These are phyloP conservation scores for Penicillium janthinellum DNA, from an alignment of 2,329 filamentous ascomycete species.

Conservation along the genomic window DNA sequence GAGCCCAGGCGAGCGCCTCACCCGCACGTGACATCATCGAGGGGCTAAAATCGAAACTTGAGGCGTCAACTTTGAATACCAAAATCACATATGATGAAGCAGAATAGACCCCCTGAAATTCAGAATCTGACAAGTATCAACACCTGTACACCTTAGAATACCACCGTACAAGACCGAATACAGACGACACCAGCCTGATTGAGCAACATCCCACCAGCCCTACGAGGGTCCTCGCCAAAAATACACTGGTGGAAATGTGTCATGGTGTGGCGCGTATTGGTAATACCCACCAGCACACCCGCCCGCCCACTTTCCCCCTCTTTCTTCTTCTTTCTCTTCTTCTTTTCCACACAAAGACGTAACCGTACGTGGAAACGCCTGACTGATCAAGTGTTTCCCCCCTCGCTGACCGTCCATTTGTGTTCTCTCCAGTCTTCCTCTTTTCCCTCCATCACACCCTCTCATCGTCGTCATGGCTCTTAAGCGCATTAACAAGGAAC, in stretches of 20 bases:
- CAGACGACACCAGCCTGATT: not conserved
- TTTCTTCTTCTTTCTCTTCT: constrained; percentile 32
- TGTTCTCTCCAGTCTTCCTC: constrained; percentile 9
- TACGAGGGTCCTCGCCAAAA: constrained; percentile 6
- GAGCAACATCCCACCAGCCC: not conserved
- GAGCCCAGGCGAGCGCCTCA: constrained; percentile 22
- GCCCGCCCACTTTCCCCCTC: constrained; percentile 27
- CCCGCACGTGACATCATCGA: constrained; percentile 33
- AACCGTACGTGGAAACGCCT: constrained; percentile 24
- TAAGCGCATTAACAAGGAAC: constrained; percentile 58
- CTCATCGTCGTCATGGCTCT: constrained; percentile 47
- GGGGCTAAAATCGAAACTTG: constrained; percentile 16
- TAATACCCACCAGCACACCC: constrained; percentile 19
- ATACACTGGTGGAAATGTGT: constrained; percentile 19
- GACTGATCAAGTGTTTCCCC: constrained; percentile 14
- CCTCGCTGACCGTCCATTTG: not conserved
- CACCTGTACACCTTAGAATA: not conserved
- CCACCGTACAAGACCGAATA: not conserved
- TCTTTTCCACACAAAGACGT: constrained; percentile 35
- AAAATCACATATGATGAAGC: not conserved
- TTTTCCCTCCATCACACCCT: constrained; percentile 10
- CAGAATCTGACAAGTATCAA: not conserved
- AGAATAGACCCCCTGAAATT: not conserved
- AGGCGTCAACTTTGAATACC: not conserved
- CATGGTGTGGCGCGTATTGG: constrained; percentile 27